These are phyloP conservation scores for Eimeria praecox DNA, from an alignment of 169 alveolate species.

Conservation along the genomic window DNA sequence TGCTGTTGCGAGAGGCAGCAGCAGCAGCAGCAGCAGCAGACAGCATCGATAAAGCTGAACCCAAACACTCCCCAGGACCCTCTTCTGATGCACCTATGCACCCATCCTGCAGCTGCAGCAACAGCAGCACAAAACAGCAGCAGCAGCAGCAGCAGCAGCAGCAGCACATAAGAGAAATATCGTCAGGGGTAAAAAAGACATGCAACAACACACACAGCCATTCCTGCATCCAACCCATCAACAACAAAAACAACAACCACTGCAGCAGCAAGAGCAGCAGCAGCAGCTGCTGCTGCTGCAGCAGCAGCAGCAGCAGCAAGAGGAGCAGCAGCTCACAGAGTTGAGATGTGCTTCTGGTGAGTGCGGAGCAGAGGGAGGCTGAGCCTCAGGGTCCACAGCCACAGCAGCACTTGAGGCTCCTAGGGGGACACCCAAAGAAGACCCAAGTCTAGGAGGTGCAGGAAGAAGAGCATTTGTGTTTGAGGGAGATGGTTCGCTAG, in stretches of 20 bases:
- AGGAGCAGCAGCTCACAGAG: not conserved
- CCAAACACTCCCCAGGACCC: not conserved
- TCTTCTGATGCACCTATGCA: not conserved
- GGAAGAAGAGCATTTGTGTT: not conserved
- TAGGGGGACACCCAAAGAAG: not conserved
- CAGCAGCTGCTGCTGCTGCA: not conserved
- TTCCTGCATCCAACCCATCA: too few species aligned
- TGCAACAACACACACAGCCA: too few species aligned
- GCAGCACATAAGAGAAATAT: not conserved
- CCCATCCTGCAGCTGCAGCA: constrained; percentile 26
- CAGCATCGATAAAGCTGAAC: not conserved
- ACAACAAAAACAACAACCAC: not conserved
- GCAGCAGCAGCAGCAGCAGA: not conserved
- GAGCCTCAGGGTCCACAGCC: not conserved
- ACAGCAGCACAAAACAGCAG: not conserved
- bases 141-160: constrained; percentile 27
- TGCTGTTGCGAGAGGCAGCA: not conserved
- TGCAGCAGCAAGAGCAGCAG: constrained; percentile 14
- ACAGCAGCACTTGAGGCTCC: not conserved
- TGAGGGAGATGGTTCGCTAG: constrained; percentile 27
- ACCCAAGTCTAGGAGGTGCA: not conserved
- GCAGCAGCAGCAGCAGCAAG: not conserved
- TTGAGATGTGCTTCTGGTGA: constrained; percentile 9
- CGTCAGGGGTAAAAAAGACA: too few species aligned
- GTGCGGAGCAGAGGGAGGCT: not conserved